Conservation (phyloP, 2,329 filamentous ascomycete genomes). For the Cladosporium sp. region DNA sequence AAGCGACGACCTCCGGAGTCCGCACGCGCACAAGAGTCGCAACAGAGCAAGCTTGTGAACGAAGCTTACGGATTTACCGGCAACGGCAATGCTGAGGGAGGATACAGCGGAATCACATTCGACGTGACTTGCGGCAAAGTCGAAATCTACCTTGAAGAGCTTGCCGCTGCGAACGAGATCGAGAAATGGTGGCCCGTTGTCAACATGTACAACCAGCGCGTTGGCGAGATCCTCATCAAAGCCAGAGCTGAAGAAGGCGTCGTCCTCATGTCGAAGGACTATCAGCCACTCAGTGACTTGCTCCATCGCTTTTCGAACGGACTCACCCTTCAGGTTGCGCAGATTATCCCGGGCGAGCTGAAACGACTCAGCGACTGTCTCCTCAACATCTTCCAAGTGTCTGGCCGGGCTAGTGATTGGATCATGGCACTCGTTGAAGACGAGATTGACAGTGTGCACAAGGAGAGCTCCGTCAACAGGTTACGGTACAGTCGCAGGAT, state of each 20-base stretch:
- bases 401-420: slow-evolving; percentile 79
- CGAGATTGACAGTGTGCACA: slow-evolving; percentile 89
- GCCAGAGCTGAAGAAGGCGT: slow-evolving; percentile 82
- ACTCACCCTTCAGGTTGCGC: slow-evolving; percentile 76
- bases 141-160: slow-evolving; percentile 73
- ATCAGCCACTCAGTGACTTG: slow-evolving; percentile 72
- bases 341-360: slow-evolving; percentile 69
- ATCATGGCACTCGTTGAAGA: slow-evolving; percentile 89
- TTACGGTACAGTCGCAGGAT: slow-evolving; percentile 60
- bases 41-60: slow-evolving; percentile 34
- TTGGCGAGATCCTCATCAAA: slow-evolving; percentile 80
- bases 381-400: slow-evolving; percentile 92
- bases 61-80: slow-evolving; percentile 32
- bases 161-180: slow-evolving; percentile 69
- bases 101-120: slow-evolving; percentile 42
- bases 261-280: slow-evolving; percentile 80
- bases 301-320: slow-evolving; percentile 79
- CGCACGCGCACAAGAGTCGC: slow-evolving; percentile 24
- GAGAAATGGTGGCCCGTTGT: slow-evolving; percentile 82
- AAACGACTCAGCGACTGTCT: slow-evolving; percentile 78
- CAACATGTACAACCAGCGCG: slow-evolving; percentile 66
- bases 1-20: slow-evolving; percentile 51
- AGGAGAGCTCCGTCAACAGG: slow-evolving; percentile 64
- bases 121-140: slow-evolving; percentile 60
- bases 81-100: slow-evolving; percentile 31